Evolutionary conservation across 768 basidiomycete genomes (phyloP), one percentile per base, ranked within the genome.

Genomic region (Pholiota molesta): DNA sequence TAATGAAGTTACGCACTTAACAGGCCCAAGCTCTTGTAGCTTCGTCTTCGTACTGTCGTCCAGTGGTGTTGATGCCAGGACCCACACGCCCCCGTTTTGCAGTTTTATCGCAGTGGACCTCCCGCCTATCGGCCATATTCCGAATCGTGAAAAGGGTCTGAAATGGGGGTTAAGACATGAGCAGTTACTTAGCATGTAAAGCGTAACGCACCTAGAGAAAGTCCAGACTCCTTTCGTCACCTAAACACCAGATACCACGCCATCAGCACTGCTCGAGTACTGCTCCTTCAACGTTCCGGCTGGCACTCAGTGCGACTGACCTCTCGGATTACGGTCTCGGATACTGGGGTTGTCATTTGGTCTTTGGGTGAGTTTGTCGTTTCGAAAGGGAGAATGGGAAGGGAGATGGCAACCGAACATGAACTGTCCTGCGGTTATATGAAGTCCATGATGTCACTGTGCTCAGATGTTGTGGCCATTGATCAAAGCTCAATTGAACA

Each of bases 61-160:
- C 19, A 68, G 21, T 10, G 62, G 64, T 9, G 64, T 67, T 5
- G 55, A 65, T 19, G 62, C 57, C 28, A 65, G 55, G 10, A 68
- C 42, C 64, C 59, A 60, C 16, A 60, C 59, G 13, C 52, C 52
- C 23, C 52, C 53, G 28, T 51, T 54, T 16, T 39, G 31, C 52
- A 60, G 52, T 11, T 54, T 39, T 14, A 96, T 79, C 0, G 93
- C 95, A 0, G 94, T 96, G 7, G 92, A 88, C 49, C 95, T 79
- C 19, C 94, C 93, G 1, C 95, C 95, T 29, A 95, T 76, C 3
- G 92, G 91, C 16, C 93, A 66, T 28, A 92, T 8, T 9, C 86
- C 85, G 61, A 82, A 85, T 45, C 92, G 83, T 13, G 83, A 70
- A 69, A 92, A 93, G 1, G 90, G 88, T 49, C 90, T 90, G 60